These are phyloP conservation scores for Vitis hybrid DNA, from an alignment of 177 flowering plant genomes.

Conservation along the genomic window DNA sequence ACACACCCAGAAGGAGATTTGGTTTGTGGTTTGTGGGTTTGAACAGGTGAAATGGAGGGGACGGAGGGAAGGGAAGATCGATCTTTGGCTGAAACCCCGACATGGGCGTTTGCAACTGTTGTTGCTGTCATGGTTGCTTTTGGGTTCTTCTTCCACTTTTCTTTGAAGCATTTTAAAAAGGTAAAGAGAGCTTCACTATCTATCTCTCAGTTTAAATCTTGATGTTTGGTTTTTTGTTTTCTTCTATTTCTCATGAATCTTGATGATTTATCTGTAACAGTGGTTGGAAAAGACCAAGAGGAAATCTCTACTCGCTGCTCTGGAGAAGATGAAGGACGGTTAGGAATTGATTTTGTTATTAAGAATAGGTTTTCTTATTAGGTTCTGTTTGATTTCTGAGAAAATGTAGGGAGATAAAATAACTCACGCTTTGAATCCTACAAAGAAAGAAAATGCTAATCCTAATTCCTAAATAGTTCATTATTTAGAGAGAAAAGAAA, in stretches of 20 bases:
- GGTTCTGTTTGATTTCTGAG: not conserved
- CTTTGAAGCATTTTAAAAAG: constrained; percentile 47
- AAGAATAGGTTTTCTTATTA: constrained; percentile 4
- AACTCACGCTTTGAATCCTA: too few relatives aligned
- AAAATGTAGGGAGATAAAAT: not conserved
- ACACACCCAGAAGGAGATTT: not conserved
- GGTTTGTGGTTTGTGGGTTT: not conserved
- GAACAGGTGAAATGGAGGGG: constrained; percentile 4
- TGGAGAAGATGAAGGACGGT: constrained; percentile 82
- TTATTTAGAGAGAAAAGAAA: too few relatives aligned
- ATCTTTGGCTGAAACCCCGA: constrained; percentile 66
- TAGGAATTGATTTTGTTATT: not conserved
- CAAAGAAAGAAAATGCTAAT: too few relatives aligned
- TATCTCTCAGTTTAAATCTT: not conserved
- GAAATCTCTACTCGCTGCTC: constrained; percentile 64
- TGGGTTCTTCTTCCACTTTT: constrained; percentile 48
- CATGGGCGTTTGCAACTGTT: constrained; percentile 85
- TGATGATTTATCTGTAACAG: constrained; percentile 23
- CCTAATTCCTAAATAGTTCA: too few relatives aligned
- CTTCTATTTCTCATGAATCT: not conserved
- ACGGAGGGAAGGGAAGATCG: constrained; percentile 27
- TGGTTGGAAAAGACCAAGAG: constrained; percentile 71
- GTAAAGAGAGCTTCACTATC: constrained; percentile 19
- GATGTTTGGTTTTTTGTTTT: not conserved
- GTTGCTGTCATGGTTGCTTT: constrained; percentile 54